A percentile compares a stretch with the other conserved stretches of the same genome.
These are phyloP conservation scores for Centrapalus pauciflorus DNA, from an alignment of 129 eudicot species.

Conservation along the genomic window DNA sequence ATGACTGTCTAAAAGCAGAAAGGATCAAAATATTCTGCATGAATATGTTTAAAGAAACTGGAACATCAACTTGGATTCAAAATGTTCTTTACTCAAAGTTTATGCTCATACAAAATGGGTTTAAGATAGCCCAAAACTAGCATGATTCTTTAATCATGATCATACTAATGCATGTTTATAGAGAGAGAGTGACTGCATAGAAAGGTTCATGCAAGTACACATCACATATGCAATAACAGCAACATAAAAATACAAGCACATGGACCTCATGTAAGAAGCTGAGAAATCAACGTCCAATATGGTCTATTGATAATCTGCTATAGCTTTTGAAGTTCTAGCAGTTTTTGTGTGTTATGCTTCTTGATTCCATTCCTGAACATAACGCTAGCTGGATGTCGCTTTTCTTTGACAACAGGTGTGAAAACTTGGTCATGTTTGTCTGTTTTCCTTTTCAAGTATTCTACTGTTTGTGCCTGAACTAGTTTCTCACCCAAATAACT, in stretches of 20 bases:
- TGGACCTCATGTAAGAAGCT: no score
- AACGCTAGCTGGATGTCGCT: constrained; percentile 49
- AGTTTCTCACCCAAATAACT: constrained; percentile 22
- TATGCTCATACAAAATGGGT: no score
- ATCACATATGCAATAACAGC: not conserved
- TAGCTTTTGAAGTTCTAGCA: constrained; percentile 44
- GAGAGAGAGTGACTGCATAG: constrained; percentile 8
- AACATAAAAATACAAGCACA: constrained; percentile 15
- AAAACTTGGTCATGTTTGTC: constrained; percentile 16
- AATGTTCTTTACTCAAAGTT: no score
- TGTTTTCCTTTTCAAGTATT: constrained; percentile 58
- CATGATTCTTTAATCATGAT: no score
- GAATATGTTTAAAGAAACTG: no score
- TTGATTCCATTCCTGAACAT: constrained; percentile 59
- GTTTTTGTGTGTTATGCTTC: no score
- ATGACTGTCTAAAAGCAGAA: no score
- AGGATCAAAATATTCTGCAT: no score
- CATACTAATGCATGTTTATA: not conserved
- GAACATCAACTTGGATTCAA: no score
- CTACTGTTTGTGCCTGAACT: constrained; percentile 81
- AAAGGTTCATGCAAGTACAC: constrained; percentile 7
- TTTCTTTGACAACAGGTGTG: constrained; percentile 18
- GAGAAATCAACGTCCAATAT: no score
- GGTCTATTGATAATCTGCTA: constrained; percentile 23
- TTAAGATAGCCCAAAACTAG: no score